Evolutionary conservation across 768 basidiomycete genomes (phyloP).

Genomic region (Pholiota microspora): DNA sequence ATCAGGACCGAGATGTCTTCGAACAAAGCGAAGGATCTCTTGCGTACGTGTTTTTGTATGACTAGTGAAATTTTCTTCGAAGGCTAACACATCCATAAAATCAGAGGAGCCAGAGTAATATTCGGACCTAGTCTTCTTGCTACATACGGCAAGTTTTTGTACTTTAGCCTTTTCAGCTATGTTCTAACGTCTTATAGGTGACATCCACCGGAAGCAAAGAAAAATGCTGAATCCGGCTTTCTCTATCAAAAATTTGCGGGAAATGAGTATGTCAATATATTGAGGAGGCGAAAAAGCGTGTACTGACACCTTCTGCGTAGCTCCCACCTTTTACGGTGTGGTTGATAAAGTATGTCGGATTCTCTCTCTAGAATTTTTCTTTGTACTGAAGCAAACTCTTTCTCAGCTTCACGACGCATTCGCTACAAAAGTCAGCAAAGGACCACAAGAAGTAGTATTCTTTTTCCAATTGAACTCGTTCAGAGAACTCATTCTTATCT

Average conservation of each 20-base stretch:
- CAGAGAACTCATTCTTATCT: conserved; percentile 3
- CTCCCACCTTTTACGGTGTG: conserved; percentile 34
- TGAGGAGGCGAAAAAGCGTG: neutral
- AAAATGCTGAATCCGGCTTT: conserved; percentile 39
- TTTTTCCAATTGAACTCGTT: conserved; percentile 17
- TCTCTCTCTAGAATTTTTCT: neutral
- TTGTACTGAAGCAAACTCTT: neutral
- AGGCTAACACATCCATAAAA: neutral
- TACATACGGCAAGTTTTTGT: conserved; percentile 16
- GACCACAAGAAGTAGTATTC: conserved; percentile 30
- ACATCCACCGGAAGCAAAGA: conserved; percentile 38
- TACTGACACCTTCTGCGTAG: conserved; percentile 14
- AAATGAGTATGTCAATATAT: conserved; percentile 26
- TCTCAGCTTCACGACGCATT: conserved; percentile 26
- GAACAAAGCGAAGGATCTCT: conserved; percentile 24
- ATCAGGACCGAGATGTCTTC: conserved; percentile 28
- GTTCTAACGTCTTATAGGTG: conserved; percentile 24
- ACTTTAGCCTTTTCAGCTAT: neutral
- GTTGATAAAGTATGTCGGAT: conserved; percentile 23
- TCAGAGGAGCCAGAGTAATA: conserved; percentile 12
- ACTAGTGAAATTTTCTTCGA: neutral
- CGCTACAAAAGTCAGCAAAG: conserved; percentile 21
- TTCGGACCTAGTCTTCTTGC: conserved; percentile 19
- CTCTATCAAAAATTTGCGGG: conserved; percentile 31
- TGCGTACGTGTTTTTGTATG: conserved; percentile 9